phyloP scores from a whole-genome alignment of 179 eudicot species.

The Amaranthus tricolor region DNA sequence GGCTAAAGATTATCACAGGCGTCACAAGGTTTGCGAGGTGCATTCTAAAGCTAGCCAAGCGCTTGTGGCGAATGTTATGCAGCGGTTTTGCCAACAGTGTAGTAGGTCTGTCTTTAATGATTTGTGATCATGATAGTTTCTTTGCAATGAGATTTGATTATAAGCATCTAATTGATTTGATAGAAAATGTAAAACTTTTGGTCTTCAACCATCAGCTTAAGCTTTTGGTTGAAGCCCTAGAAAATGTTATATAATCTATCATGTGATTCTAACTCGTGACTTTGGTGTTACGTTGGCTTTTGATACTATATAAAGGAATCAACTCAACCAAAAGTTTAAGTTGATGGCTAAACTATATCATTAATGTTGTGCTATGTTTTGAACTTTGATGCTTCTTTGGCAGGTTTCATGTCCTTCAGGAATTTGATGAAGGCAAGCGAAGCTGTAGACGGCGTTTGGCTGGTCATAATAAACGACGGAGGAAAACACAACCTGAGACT shows the following conservation, averaged over 20 bases:
- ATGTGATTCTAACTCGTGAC: neutral
- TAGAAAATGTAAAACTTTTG: no score
- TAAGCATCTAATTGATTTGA: neutral
- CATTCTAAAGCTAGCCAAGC: slow-evolving; percentile 74
- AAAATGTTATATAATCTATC: no score
- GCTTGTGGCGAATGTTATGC: slow-evolving; percentile 61
- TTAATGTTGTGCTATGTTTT: neutral
- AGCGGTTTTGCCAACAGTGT: slow-evolving; percentile 94
- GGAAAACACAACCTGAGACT: slow-evolving; percentile 80
- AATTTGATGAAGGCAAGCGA: slow-evolving; percentile 89
- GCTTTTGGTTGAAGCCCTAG: no score
- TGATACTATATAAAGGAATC: no score
- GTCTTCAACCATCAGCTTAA: no score
- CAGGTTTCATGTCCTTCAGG: slow-evolving; percentile 86
- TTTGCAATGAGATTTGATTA: neutral
- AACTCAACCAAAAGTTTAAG: no score
- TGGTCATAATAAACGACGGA: slow-evolving; percentile 81
- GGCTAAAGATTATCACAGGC: slow-evolving; percentile 81
- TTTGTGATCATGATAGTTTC: neutral
- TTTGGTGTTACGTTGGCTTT: neutral
- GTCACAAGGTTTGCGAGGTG: slow-evolving; percentile 79
- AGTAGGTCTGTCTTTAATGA: slow-evolving; percentile 55
- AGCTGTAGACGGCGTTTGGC: slow-evolving; percentile 90
- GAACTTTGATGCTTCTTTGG: slow-evolving; percentile 5
- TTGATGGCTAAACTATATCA: neutral